Evolutionary conservation across 495 filamentous ascomycete genomes (phyloP), one percentile per base, ranked within the genome.

Genomic region (Melanomma pulvis-pyrius): DNA sequence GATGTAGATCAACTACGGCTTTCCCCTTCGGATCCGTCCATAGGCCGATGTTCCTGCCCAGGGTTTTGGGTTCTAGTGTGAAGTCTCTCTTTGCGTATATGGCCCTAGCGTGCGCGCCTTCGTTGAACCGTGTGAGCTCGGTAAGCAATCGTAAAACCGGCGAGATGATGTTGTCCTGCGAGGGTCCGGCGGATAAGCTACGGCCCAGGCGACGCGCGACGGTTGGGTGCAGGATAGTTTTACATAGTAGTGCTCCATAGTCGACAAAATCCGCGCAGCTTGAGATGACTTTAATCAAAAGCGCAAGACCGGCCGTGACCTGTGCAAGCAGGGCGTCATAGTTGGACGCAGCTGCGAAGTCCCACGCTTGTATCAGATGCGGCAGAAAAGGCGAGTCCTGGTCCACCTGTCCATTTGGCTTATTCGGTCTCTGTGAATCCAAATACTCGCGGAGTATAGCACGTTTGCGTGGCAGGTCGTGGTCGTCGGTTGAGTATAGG

Each of bases 101-200:
- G 44, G 84, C 82, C 41, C 83, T 85, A 13, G 92, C 89, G 22
- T 89, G 79, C 41, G 84, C 84, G 17, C 92, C 92, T 7, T 92
- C 92, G 77, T 96, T 91, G 69, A 93, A 92, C 29, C 81, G 84
- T 15, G 88, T 83, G 4, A 90, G 81, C 76, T 97, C 92, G 22
- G 85, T 88, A 51, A 97, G 81, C 50, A 97, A 80, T 61, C 92
- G 84, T 48, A 97, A 75, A 46, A 87, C 90, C 0, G 92, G 91
- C 1, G 89, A 92, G 63, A 97, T 92, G 44, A 96, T 79, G 77
- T 90, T 89, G 36, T 93, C 89, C 71, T 93, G 96, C 1, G 82
- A 79, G 73, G 89, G 91, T 2, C 85, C 83, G 3, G 89, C 86
- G 1, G 86, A 87, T 57, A 96, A 73, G 49, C 88, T 89, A 59